These are phyloP conservation scores for Chondrus crispus DNA, from an alignment of 23 red algal species.

Conservation along the genomic window DNA sequence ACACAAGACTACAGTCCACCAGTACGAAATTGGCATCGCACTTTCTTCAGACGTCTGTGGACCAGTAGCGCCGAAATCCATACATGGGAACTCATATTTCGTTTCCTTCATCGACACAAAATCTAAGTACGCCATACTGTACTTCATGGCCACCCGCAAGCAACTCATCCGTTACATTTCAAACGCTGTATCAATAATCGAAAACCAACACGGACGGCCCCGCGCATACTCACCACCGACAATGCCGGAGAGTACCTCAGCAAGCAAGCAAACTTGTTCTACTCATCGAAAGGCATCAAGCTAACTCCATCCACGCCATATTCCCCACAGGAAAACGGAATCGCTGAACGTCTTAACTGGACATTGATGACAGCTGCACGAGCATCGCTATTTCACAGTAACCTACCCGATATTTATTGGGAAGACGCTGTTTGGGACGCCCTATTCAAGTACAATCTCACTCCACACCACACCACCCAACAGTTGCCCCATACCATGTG, in stretches of 20 bases:
- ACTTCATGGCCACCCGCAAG: background rate
- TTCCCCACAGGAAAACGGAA: background rate
- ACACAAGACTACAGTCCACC: background rate
- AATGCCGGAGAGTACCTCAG: slow-evolving; percentile 9
- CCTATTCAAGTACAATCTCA: slow-evolving; percentile 6
- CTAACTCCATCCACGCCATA: background rate
- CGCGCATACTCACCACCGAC: background rate
- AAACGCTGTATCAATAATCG: background rate
- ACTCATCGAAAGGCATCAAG: background rate
- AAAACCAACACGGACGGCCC: background rate
- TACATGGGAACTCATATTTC: background rate
- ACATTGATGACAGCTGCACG: background rate
- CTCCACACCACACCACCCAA: background rate
- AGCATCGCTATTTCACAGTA: background rate
- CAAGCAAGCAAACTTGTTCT: background rate
- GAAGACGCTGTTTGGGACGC: slow-evolving; percentile 2
- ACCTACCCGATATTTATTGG: background rate
- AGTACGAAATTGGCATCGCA: background rate
- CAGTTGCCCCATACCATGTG: background rate
- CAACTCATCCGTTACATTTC: background rate
- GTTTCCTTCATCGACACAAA: background rate
- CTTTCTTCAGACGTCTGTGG: background rate
- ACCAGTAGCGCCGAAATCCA: background rate
- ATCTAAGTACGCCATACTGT: background rate
- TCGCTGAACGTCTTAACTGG: background rate